Conservation (phyloP, 2,329 filamentous ascomycete genomes). For the Fulvia fulva region DNA sequence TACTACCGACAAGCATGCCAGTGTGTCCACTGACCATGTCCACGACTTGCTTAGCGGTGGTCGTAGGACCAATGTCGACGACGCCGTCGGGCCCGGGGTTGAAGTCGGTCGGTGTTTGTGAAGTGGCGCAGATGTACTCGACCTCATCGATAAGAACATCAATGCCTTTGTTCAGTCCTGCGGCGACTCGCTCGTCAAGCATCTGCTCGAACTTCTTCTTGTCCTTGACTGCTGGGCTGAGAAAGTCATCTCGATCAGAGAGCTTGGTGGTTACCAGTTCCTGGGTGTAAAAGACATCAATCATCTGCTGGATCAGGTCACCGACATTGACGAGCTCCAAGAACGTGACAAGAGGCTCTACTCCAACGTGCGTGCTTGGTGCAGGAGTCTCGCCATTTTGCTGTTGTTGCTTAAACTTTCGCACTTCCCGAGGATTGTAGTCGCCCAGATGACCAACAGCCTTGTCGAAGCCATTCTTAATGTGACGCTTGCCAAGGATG, state of each 20-base stretch:
- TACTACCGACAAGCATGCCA: conserved; percentile 87
- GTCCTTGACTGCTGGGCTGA: conserved; percentile 84
- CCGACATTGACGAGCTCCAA: conserved; percentile 97
- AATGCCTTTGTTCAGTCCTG: conserved; percentile 94
- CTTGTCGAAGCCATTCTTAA: conserved; percentile 89
- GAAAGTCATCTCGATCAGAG: conserved; percentile 87
- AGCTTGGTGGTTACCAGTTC: conserved; percentile 80
- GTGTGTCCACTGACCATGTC: conserved; percentile 85
- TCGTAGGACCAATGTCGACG: conserved; percentile 67
- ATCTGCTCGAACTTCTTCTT: conserved; percentile 99
- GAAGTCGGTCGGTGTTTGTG: conserved; percentile 82
- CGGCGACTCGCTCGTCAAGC: conserved; percentile 93
- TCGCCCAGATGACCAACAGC: conserved; percentile 85
- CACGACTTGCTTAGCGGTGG: conserved; percentile 75
- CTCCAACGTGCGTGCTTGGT: conserved; percentile 46
- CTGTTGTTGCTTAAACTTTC: conserved; percentile 44
- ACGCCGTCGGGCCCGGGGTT: conserved; percentile 58
- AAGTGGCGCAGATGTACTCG: conserved; percentile 88
- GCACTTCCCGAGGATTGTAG: conserved; percentile 84
- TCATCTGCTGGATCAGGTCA: conserved; percentile 96
- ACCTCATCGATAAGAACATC: conserved; percentile 98
- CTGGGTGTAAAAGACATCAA: conserved; percentile 97
- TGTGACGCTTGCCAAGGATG: conserved; percentile 78
- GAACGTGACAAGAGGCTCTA: conserved; percentile 90
- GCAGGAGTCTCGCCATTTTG: conserved; percentile 9